These are phyloP conservation scores for Hypoxylon sp. DNA, from an alignment of 2,329 filamentous ascomycete species.

Conservation along the genomic window DNA sequence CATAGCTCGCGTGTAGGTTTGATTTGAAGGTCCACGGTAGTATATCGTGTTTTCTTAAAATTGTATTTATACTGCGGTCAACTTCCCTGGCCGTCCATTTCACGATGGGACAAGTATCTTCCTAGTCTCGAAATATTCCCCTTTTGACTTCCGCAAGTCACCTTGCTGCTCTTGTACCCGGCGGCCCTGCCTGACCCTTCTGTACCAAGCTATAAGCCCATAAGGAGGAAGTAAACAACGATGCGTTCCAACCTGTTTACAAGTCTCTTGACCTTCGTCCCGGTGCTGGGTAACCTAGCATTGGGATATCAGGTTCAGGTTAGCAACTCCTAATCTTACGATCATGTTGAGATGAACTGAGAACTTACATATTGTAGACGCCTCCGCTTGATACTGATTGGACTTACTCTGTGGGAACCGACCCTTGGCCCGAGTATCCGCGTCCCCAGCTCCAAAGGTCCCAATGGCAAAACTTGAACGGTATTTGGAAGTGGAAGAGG, in stretches of 20 bases:
- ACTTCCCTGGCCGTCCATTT: constrained; percentile 10
- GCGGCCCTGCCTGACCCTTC: constrained; percentile 20
- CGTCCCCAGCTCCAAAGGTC: constrained; percentile 68
- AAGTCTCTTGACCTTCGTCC: constrained; percentile 33
- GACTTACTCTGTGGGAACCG: constrained; percentile 65
- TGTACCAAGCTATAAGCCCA: constrained; percentile 16
- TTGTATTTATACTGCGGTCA: constrained; percentile 33
- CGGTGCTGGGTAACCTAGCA: constrained; percentile 31
- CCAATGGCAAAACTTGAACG: constrained; percentile 69
- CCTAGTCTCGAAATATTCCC: constrained; percentile 18
- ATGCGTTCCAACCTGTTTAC: constrained; percentile 37
- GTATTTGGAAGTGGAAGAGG: constrained; percentile 67
- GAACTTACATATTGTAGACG: constrained; percentile 55
- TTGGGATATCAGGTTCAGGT: constrained; percentile 46
- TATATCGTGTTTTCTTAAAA: constrained; percentile 27
- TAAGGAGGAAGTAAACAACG: constrained; percentile 29
- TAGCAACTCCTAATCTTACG: constrained; percentile 1
- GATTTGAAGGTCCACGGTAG: constrained; percentile 25
- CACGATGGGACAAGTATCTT: constrained; percentile 25
- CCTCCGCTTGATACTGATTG: constrained; percentile 64
- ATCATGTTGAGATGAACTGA: not conserved
- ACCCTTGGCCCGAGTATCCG: constrained; percentile 70
- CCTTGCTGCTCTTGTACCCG: constrained; percentile 11
- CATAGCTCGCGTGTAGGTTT: constrained; percentile 37
- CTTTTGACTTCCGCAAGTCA: constrained; percentile 19